phyloP scores from a whole-genome alignment of 768 basidiomycete species.

The Cystofilobasidium ferigula region DNA sequence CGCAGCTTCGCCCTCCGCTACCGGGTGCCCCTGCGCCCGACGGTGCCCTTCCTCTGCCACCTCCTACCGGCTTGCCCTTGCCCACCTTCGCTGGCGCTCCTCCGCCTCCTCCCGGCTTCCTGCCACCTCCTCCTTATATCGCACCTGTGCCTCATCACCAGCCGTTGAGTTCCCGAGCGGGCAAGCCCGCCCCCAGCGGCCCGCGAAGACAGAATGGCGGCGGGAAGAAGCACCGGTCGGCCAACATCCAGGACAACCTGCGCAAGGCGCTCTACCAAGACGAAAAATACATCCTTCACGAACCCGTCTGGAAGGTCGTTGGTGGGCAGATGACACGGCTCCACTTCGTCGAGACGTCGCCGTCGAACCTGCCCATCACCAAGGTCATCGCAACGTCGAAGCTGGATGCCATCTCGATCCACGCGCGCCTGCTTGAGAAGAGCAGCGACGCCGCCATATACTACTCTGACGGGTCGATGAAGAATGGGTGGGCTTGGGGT shows the following conservation, averaged over 20 bases:
- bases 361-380: conserved; percentile 25
- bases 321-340: conserved; percentile 24
- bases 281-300: conserved; percentile 25
- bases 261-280: conserved; percentile 22
- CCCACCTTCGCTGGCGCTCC: not conserved
- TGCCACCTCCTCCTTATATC: not conserved
- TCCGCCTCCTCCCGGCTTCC: not conserved
- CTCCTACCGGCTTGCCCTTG: not conserved
- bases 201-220: not conserved
- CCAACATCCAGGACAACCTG: conserved; percentile 20
- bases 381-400: conserved; percentile 25
- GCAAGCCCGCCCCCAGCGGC: not conserved
- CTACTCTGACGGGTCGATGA: conserved; percentile 25
- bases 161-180: not conserved
- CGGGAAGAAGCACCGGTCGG: conserved; percentile 1
- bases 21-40: not conserved
- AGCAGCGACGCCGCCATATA: conserved; percentile 4
- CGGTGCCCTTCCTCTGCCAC: not conserved
- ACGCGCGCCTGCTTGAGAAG: conserved; percentile 21
- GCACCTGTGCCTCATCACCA: not conserved
- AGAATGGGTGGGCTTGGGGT: conserved; percentile 31
- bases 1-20: not conserved
- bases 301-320: conserved; percentile 25
- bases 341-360: conserved; percentile 24
- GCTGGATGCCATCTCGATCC: conserved; percentile 22